These are phyloP conservation scores for Diutina scorzettiae DNA, from an alignment of 1,139 yeast species.

Conservation along the genomic window DNA sequence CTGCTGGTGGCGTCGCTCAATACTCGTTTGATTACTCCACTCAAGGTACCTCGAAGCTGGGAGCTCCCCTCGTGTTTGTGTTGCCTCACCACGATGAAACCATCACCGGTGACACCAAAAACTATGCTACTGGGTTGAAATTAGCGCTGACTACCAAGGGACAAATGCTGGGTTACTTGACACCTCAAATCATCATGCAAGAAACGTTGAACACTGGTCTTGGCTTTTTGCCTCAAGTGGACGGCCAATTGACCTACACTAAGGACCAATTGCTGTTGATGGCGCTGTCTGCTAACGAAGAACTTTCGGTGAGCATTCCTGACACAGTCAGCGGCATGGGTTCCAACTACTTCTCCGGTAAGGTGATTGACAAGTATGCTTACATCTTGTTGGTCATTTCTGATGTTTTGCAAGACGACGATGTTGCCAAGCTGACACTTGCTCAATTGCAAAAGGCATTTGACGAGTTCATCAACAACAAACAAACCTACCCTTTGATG, in stretches of 20 bases:
- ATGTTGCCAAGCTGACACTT: constrained; percentile 36
- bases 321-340: constrained; percentile 35
- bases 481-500: constrained; percentile 46
- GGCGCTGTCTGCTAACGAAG: constrained; percentile 44
- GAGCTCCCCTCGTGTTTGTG: constrained; percentile 47
- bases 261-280: constrained; percentile 38
- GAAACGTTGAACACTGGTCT: constrained; percentile 7
- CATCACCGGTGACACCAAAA: constrained; percentile 21
- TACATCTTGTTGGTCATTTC: constrained; percentile 52
- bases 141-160: constrained; percentile 59
- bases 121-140: constrained; percentile 34
- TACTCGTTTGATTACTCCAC: constrained; percentile 44
- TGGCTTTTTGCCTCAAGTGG: constrained; percentile 3
- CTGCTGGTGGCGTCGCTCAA: constrained; percentile 20
- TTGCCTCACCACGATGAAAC: constrained; percentile 61
- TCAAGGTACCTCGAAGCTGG: constrained; percentile 39
- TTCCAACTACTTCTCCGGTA: constrained; percentile 56
- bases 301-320: constrained; percentile 42
- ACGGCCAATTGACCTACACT: constrained; percentile 25
- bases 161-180: constrained; percentile 44
- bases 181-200: constrained; percentile 17
- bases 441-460: constrained; percentile 42
- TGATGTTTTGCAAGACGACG: constrained; percentile 45
- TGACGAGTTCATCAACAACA: constrained; percentile 34
- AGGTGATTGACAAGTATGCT: constrained; percentile 65